Evolutionary conservation across 108 stramenopile species (phyloP).

Genomic region (Nitzschia sp.): DNA sequence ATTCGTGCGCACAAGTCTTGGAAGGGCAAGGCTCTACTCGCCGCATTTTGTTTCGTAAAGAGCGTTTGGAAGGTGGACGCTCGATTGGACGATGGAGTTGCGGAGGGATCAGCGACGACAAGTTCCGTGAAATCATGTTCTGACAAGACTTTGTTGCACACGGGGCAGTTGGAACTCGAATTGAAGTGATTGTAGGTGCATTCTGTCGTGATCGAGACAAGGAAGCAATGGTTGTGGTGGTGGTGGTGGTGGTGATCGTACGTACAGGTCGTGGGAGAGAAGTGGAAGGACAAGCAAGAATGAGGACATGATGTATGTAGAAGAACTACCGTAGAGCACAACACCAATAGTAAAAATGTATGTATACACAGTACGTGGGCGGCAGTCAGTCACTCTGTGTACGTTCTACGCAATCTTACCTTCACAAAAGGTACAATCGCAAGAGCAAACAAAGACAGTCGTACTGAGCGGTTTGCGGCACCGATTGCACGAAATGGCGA

Average conservation of each 20-base stretch:
- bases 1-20: slow-evolving; percentile 34
- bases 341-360: too few relatives aligned
- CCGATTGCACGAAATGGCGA: slow-evolving; percentile 59
- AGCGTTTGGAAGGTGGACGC: slow-evolving; percentile 24
- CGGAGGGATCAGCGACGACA: slow-evolving; percentile 60
- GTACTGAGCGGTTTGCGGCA: slow-evolving; percentile 65
- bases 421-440: slow-evolving; percentile 81
- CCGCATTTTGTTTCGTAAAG: slow-evolving; percentile 30
- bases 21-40: slow-evolving; percentile 8
- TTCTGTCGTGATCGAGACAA: too few relatives aligned
- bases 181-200: slow-evolving; percentile 81
- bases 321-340: neutral
- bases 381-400: too few relatives aligned
- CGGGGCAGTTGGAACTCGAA: slow-evolving; percentile 57
- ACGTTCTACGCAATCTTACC: too few relatives aligned
- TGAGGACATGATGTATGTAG: neutral
- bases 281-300: neutral
- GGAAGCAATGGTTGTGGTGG: too few relatives aligned
- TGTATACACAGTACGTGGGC: too few relatives aligned
- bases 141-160: slow-evolving; percentile 48
- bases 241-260: too few relatives aligned
- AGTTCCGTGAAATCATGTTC: slow-evolving; percentile 78
- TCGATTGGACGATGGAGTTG: slow-evolving; percentile 31
- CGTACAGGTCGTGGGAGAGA: neutral
- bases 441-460: slow-evolving; percentile 75